phyloP scores from a whole-genome alignment of 164 flowering plant species.

The Dillenia suffruticosa region DNA sequence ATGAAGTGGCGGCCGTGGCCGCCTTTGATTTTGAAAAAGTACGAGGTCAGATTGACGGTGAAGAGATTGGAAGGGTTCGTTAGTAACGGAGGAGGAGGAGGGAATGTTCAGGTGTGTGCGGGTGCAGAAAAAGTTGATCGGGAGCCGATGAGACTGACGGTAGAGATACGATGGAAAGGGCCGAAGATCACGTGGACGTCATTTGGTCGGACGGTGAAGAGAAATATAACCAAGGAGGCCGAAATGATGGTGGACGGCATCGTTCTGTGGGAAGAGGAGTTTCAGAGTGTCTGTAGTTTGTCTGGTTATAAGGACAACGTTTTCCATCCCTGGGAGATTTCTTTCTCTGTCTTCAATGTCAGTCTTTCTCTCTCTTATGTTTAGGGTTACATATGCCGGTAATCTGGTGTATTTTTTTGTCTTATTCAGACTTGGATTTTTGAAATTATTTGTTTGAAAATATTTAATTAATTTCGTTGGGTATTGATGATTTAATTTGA shows the following conservation, averaged over 20 bases:
- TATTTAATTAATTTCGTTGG: neutral
- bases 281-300: conserved; percentile 53
- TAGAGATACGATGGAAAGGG: conserved; percentile 93
- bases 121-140: conserved; percentile 12
- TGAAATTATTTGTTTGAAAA: neutral
- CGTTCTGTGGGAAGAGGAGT: conserved; percentile 87
- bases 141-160: conserved; percentile 34
- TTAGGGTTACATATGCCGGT: neutral
- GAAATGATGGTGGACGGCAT: conserved; percentile 31
- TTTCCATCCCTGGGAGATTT: conserved; percentile 90
- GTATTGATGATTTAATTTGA: no score
- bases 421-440: neutral
- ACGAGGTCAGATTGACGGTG: conserved; percentile 67
- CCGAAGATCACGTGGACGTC: conserved; percentile 54
- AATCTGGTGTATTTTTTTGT: neutral
- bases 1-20: conserved; percentile 99
- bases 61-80: conserved; percentile 41
- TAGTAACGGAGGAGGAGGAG: neutral
- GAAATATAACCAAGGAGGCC: conserved; percentile 71
- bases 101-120: conserved; percentile 29
- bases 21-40: conserved; percentile 60
- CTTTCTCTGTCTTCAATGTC: conserved; percentile 67
- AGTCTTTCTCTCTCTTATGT: conserved; percentile 22
- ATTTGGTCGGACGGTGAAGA: conserved; percentile 60
- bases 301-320: conserved; percentile 56